Evolutionary conservation across 306 rosid genomes (phyloP), one percentile per base, ranked within the genome.

Genomic region (Datisca glomerata): DNA sequence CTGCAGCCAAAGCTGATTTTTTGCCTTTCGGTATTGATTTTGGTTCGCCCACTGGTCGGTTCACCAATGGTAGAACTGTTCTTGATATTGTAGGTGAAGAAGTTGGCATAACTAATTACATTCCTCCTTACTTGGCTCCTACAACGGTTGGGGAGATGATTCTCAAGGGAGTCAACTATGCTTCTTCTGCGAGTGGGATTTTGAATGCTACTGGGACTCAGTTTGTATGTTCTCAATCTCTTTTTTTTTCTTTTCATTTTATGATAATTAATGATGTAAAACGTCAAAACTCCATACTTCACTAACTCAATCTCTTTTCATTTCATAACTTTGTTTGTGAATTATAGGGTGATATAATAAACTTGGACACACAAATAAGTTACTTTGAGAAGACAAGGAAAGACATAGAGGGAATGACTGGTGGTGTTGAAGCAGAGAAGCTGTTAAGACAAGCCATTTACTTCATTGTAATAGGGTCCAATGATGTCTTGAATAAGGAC

Each of bases 21-120:
- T 16, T 16, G 6, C 41, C 41, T 1, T 11, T 1, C 41, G 41
- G 41, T 3, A 37, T 37, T 15, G 41, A 37, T 37, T 37, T 37
- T 37, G 7, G 16, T 6, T 1, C 15, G 7, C 35, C 35, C 9
- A 37, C 41, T 2, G 41, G 41, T 11, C 41, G 41, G 6, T 37
- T 37, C 16, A 37, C 19, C 7, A 37, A 37, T 7, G 41, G 41
- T 3, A 37, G 41, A 37, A n/a, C 15, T 4, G 16, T 37, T 16
- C 8, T n/a, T 37, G 41, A 37, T 16, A 37, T 37, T 15, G 15
- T 37, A n/a, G 41, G 41, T 37, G 18, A 37, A 16, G 41, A 37
- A 37, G 4, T 11, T 11, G 18, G 41, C 18, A 12, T 11, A 2
- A 13, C 2, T 1, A 13, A 13, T 10, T 36, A 12, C 15, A 2